These are phyloP conservation scores for Pontederia paniculata DNA, from an alignment of 176 grass and related monocot species.

Conservation along the genomic window DNA sequence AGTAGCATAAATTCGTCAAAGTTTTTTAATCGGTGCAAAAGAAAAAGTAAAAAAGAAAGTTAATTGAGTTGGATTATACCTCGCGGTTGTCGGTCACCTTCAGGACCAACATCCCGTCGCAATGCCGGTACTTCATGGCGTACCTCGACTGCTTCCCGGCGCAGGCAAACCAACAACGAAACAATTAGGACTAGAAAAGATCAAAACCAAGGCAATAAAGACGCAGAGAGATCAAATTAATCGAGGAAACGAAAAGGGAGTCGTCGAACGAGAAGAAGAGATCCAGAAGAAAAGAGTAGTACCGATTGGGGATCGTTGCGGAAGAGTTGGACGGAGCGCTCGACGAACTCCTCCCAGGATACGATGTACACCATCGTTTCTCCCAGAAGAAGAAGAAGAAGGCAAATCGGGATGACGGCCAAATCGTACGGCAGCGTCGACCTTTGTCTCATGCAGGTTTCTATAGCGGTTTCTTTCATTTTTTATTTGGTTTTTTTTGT, in stretches of 20 bases:
- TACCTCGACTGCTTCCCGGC: conserved; percentile 47
- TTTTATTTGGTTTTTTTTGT: no score
- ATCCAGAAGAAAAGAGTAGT: neutral
- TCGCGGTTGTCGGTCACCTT: conserved; percentile 81
- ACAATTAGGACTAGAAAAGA: neutral
- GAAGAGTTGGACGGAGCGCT: conserved; percentile 79
- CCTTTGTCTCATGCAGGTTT: no score
- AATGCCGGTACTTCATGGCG: conserved; percentile 81
- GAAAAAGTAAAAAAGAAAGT: neutral
- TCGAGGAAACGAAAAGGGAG: neutral
- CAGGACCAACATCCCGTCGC: conserved; percentile 89
- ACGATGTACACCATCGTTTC: conserved; percentile 69
- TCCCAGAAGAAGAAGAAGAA: neutral
- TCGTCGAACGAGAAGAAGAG: neutral
- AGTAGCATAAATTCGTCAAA: neutral
- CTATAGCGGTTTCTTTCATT: no score
- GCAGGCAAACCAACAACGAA: neutral
- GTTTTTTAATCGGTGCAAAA: neutral
- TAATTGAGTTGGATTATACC: conserved; percentile 21
- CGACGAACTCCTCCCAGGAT: conserved; percentile 92
- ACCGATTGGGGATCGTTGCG: conserved; percentile 65
- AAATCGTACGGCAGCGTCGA: no score
- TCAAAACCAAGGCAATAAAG: no score
- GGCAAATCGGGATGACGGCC: no score
- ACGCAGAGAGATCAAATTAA: neutral